Evolutionary conservation across 1,139 yeast genomes (phyloP).

Genomic region (Ogataea hybrid): DNA sequence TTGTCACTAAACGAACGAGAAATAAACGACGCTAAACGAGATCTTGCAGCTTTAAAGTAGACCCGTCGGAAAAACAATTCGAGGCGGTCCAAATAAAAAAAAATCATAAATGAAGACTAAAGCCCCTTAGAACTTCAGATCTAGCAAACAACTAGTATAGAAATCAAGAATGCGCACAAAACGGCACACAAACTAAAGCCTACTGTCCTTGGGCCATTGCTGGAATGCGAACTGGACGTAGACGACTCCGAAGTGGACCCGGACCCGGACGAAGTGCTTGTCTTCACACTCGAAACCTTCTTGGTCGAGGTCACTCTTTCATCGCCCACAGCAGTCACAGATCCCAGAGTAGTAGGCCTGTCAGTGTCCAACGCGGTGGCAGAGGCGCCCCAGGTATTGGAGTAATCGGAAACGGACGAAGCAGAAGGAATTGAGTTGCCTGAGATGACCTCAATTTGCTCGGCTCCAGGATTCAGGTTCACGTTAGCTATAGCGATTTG

Average conservation of each 20-base stretch:
- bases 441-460: constrained; percentile 44
- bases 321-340: background rate
- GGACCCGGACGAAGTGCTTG: background rate
- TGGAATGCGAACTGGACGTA: constrained; percentile 2
- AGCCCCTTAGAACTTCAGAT: background rate
- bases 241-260: constrained; percentile 7
- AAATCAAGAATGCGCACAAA: constrained; percentile 1
- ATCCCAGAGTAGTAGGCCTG: background rate
- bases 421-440: constrained; percentile 45
- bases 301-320: background rate
- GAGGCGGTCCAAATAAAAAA: constrained; percentile 1
- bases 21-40: constrained; percentile 7
- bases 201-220: background rate
- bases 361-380: constrained; percentile 16
- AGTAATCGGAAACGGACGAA: constrained; percentile 37
- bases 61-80: background rate
- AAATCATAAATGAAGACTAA: background rate
- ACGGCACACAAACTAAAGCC: background rate
- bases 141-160: constrained; percentile 3
- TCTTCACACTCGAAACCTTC: background rate
- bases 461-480: constrained; percentile 35
- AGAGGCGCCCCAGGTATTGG: constrained; percentile 35
- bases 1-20: background rate
- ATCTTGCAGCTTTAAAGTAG: background rate
- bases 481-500: constrained; percentile 71